Evolutionary conservation across 495 filamentous ascomycete species (phyloP).

Genomic region (Penicillium ucsense): DNA sequence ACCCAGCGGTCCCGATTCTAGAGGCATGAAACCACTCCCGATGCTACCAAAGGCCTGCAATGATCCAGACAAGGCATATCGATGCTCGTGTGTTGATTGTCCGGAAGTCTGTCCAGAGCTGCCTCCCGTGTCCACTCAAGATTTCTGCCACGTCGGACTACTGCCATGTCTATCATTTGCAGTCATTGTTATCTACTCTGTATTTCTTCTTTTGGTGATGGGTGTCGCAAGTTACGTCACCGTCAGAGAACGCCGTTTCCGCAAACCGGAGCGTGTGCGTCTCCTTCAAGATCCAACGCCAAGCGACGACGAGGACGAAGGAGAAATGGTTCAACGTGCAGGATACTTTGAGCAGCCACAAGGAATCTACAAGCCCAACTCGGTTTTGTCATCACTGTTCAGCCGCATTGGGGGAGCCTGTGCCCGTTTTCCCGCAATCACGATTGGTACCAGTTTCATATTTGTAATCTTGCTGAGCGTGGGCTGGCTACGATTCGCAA

Average conservation of each 20-base stretch:
- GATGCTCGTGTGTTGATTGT: slow-evolving; percentile 91
- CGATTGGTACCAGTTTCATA: slow-evolving; percentile 60
- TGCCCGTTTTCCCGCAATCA: slow-evolving; percentile 74
- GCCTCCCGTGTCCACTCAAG: slow-evolving; percentile 54
- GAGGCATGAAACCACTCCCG: slow-evolving; percentile 53
- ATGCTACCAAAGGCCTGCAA: slow-evolving; percentile 76
- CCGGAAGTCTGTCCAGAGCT: slow-evolving; percentile 73
- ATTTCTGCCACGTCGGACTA: slow-evolving; percentile 71
- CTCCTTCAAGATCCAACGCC: slow-evolving; percentile 75
- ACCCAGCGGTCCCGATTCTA: slow-evolving; percentile 40
- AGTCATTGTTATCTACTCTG: slow-evolving; percentile 75
- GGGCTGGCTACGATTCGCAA: slow-evolving; percentile 75
- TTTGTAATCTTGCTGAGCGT: slow-evolving; percentile 67
- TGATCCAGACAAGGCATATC: slow-evolving; percentile 69
- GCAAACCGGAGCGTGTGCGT: slow-evolving; percentile 68
- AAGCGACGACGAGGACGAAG: slow-evolving; percentile 84
- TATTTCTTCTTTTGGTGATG: slow-evolving; percentile 58
- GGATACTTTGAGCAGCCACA: slow-evolving; percentile 59
- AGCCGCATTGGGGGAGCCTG: slow-evolving; percentile 71
- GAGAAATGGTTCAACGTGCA: slow-evolving; percentile 59
- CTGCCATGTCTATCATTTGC: slow-evolving; percentile 87
- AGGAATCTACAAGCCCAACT: slow-evolving; percentile 69
- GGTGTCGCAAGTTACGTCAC: slow-evolving; percentile 63
- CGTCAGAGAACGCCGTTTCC: slow-evolving; percentile 59
- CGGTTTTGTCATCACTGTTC: slow-evolving; percentile 67